Evolutionary conservation across 805 yeast species (phyloP).

Genomic region (Kluyveromyces lactis): DNA sequence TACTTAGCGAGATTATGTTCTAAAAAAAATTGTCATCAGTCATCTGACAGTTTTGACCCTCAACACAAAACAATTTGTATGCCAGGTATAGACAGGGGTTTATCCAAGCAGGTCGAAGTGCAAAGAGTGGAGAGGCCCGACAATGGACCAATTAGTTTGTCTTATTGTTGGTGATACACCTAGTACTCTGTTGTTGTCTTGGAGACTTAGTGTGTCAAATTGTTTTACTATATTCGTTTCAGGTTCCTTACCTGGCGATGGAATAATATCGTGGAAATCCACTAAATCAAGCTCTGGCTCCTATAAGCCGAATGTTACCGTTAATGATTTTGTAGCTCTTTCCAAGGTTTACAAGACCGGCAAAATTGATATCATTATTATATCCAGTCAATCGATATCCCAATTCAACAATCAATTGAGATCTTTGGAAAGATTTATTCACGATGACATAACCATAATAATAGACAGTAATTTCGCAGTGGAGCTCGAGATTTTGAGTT

Average conservation of each 20-base stretch:
- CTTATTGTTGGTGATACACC: constrained; percentile 27
- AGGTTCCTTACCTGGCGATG: constrained; percentile 25
- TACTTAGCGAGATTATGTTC: no score
- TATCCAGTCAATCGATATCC: constrained; percentile 23
- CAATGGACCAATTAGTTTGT: constrained; percentile 1
- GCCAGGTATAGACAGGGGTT: no score
- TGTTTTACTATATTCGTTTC: constrained; percentile 24
- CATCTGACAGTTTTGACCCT: background rate
- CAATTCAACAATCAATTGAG: constrained; percentile 15
- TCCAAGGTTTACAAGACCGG: background rate
- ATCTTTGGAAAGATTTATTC: constrained; percentile 13
- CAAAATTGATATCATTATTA: constrained; percentile 18
- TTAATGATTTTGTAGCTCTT: constrained; percentile 17
- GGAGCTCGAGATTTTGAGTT: constrained; percentile 20
- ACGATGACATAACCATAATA: constrained; percentile 16
- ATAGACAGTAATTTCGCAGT: constrained; percentile 26
- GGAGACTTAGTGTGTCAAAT: constrained; percentile 28
- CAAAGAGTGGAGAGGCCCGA: no score
- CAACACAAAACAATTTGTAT: background rate
- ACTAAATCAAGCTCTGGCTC: constrained; percentile 26
- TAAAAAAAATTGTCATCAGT: background rate
- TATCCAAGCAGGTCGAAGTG: no score
- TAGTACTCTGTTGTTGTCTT: constrained; percentile 25
- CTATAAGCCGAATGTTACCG: constrained; percentile 26
- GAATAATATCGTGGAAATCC: constrained; percentile 28